Base-by-base conservation (phyloP, 2,329 filamentous ascomycete genomes). In the Trichothecium sympodiale region DNA sequence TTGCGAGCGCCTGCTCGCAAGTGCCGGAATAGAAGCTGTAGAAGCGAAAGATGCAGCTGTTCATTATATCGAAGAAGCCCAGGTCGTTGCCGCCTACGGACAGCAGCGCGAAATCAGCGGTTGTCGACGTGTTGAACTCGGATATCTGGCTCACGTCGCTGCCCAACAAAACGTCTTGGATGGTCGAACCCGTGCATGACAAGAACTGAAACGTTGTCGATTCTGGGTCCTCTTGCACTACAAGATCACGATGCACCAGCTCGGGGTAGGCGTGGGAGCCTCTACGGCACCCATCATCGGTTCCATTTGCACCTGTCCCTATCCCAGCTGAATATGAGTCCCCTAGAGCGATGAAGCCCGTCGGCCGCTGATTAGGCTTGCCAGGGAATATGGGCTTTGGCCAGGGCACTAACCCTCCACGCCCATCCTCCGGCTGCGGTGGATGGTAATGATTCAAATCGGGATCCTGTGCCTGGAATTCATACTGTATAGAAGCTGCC, bases 241-340 rank as follows among this genome's bases (percentile, higher is more conserved):
- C 38, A 23, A 67, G 49, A 39, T 67, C 63, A 10, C 44, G 34
- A 27, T 55, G 49, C 33, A 68, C 56, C 18, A 69, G 51, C 31
- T 48, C 44, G 9, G 61, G 55, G 38, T 68, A 61, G n/a, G 60
- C 59, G 36, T 61, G 56, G 18, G 52, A 40, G 28, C 64, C 63
- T 17, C 49, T 60, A 16, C 62, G 58, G 43, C 64, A 67, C 30
- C 57, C 51, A 31, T 62, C 52, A 38, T 65, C 60, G 12, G 51
- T 49, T 28, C 53, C 58, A 29, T 62, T 55, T 30, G 60, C 36
- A 30, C 56, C 56, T 4, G 65, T 67, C 36, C 64, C 65, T 38
- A 68, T 68, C 23, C 64, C 64, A 4, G 64, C 62, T 33, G 60
- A 62, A 44, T 68, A 69, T 5, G 63, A 67, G 41, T 69, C 63